Percentiles rank a stretch among this genome's conserved stretches.
These are phyloP conservation scores for Escallonia herrerae DNA, from an alignment of 129 eudicot genomes.

Conservation along the genomic window DNA sequence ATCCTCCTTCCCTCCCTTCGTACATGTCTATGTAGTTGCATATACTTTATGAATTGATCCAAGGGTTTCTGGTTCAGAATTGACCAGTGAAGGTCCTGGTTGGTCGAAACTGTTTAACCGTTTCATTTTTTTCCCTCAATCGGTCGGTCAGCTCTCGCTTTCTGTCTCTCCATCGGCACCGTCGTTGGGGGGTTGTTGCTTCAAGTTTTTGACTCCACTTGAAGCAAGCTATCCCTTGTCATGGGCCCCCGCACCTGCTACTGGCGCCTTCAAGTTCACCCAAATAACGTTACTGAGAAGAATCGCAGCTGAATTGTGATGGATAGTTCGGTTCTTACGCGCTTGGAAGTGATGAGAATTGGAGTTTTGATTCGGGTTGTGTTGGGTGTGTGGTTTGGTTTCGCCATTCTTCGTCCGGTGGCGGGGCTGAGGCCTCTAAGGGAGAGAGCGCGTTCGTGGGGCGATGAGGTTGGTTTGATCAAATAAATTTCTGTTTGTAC, in stretches of 20 bases:
- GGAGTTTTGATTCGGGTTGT: constrained; percentile 26
- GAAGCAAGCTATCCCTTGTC: constrained; percentile 28
- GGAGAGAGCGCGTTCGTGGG: constrained; percentile 70
- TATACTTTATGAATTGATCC: not conserved
- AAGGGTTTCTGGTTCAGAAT: constrained; percentile 30
- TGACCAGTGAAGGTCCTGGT: constrained; percentile 27
- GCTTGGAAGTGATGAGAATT: constrained; percentile 1
- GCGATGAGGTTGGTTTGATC: constrained; percentile 69
- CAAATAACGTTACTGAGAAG: constrained; percentile 1
- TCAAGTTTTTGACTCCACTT: constrained; percentile 25
- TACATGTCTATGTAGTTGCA: too few species aligned
- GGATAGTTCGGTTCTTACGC: constrained; percentile 1
- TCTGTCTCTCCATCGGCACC: constrained; percentile 27
- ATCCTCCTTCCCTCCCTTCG: too few species aligned
- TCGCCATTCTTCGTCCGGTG: constrained; percentile 30
- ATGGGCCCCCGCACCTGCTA: constrained; percentile 13
- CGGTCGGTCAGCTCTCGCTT: constrained; percentile 54
- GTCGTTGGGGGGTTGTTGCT: constrained; percentile 19
- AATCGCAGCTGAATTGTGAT: constrained; percentile 6
- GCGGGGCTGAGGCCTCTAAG: constrained; percentile 72
- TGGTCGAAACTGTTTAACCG: constrained; percentile 6
- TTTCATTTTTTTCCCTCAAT: not conserved
- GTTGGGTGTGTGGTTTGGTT: constrained; percentile 28
- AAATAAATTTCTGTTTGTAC: constrained; percentile 1
- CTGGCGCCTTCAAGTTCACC: constrained; percentile 19